Evolutionary conservation across 129 eudicot species (phyloP), one percentile per base, ranked within the genome.

Genomic region (Dittrichia graveolens): DNA sequence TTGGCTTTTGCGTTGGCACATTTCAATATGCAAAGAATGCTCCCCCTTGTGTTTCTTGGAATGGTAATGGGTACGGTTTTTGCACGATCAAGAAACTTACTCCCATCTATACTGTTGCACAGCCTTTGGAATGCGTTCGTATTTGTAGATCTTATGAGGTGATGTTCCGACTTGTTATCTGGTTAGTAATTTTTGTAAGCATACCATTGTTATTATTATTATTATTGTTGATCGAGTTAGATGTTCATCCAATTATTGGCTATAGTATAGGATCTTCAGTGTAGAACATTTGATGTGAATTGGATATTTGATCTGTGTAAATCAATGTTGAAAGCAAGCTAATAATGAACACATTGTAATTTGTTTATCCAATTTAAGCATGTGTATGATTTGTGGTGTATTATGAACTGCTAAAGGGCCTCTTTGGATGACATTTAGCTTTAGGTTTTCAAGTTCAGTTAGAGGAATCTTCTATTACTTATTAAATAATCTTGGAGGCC

Each of bases 101-200:
- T 89, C 18, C 79, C 91, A 6, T 86, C 91, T 37, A 83, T 83
- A 85, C 69, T 89, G 67, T 77, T 89, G 67, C 95, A 89, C 65
- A 85, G 93, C 50, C 83, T 87, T 58, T 87, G 93, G 93, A 87
- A 87, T 72, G 89, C 84, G 7, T 89, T 89, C 77, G 96, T 89
- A 77, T 84, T 86, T 72, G 72, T 89, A 67, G 89, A 89, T 86
- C 78, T 89, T 48, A 89, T 89, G 96, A 89, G 88, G 70, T 83
- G 78, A 79, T 61, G 58, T 58, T 71, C 10, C 56, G 45, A 9
- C 54, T 46, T 14, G n/a, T 50, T 39, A 50, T 69, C 40, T 24
- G 31, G 31, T 24, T 24, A 24, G 31, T 64, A 34, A 34, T 37
- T 8, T 62, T 35, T 78, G 69, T 70, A 78, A 69, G 37, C 55